Percentiles rank a stretch among this genome's conserved stretches.
phyloP scores from a whole-genome alignment of 2,329 filamentous ascomycete genomes.

The Daldinia eschscholtzii region DNA sequence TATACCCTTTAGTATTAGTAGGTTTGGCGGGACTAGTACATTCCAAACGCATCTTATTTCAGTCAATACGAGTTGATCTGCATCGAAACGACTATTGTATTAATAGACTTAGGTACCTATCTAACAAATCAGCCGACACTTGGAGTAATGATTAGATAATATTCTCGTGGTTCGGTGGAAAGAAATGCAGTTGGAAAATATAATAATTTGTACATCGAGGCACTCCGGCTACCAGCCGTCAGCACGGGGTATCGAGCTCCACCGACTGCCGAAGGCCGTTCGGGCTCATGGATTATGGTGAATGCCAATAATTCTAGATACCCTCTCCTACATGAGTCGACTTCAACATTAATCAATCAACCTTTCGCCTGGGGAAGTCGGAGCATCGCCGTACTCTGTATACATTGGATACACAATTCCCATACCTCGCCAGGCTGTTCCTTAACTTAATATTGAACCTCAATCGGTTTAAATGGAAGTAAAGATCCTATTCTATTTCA shows the following conservation, averaged over 20 bases:
- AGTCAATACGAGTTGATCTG: conserved; percentile 5
- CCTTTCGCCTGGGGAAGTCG: too few species aligned
- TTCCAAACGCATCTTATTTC: background rate
- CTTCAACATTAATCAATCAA: too few species aligned
- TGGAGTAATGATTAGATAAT: background rate
- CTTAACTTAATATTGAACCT: too few species aligned
- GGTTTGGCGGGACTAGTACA: background rate
- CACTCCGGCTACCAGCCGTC: background rate
- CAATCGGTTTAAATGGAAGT: too few species aligned
- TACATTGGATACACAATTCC: too few species aligned
- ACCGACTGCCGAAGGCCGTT: background rate
- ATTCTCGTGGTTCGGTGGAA: background rate
- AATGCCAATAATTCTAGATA: background rate
- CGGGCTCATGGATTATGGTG: background rate
- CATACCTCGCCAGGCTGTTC: too few species aligned
- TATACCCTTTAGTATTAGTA: background rate
- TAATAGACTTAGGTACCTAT: background rate
- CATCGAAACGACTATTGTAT: background rate
- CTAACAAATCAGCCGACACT: too few species aligned
- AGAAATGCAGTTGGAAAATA: background rate
- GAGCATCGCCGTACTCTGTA: too few species aligned
- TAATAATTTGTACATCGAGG: background rate
- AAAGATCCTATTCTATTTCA: background rate
- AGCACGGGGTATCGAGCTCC: background rate
- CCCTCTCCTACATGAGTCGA: background rate